Base-by-base conservation (phyloP, 2,329 filamentous ascomycete species). In the Dendrostoma leiphaemia region DNA sequence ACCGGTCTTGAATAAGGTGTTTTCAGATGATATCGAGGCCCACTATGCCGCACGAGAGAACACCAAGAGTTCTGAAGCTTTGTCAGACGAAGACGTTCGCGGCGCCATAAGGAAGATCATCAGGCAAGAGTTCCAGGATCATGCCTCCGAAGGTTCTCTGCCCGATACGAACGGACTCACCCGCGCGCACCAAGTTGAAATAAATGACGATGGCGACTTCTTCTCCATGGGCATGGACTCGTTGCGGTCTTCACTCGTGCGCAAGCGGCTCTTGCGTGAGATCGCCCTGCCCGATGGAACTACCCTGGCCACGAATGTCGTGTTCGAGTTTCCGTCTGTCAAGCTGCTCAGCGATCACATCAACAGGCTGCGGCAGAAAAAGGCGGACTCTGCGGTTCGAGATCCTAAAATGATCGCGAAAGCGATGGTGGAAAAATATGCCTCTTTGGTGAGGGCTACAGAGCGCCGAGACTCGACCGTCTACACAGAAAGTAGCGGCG, bases 1-100 rank as follows among this genome's bases (percentile, higher is more conserved):
- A 3, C 74, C 74, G 4, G 73, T 74, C 17, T 72, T 79, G 7
- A 81, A 82, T 59, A 67, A 68, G 41, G 65, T 74, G 26, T 83
- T 82, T 51, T 69, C 71, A 10, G 62, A 71, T 0, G 62, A 74
- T 13, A 82, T 83, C 37, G 70, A 77, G n/a, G 61, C 62, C 3
- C 68, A 71, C 2, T 82, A 82, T 52, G 52, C 51, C 6, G 28
- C 44, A 13, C 46, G 43, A 19, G 51, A 53, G 8, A 29, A 13
- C 3, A 37, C 7, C 44, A 28, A 35, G 8, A 21, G 24, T n/a
- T 15, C 19, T 6, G 10, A 40, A 56, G 1, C 54, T 54, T 10
- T 66, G 64, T 38, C 44, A 23, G 51, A 48, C 2, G 35, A 48
- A 2, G 28, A 53, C 17, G 44, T 53, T 5, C 44, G 21, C 21